Evolutionary conservation across 345 rosid genomes (phyloP), one percentile per base, ranked within the genome.

Genomic region (Garcia nutans): DNA sequence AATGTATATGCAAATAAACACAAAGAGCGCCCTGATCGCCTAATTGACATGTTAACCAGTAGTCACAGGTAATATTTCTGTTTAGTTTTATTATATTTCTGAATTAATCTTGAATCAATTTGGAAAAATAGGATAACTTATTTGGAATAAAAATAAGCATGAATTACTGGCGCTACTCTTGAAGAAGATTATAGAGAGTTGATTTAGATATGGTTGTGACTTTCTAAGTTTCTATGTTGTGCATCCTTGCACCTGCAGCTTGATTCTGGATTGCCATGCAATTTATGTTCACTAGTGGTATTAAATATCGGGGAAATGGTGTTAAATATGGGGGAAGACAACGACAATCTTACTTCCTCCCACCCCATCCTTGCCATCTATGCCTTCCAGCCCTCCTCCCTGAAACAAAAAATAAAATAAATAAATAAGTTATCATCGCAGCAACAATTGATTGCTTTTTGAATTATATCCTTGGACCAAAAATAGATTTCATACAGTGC

Each of bases 1-100:
- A 95, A 91, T 74, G 94, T 95, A 54, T 95, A 95, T 85, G 93
- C 99, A 52, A 90, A 93, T 80, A 93, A 88, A 85, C 99, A 95
- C 87, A 95, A 93, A 85, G 99, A 91, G 81, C 92, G 96, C 33
- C 99, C 98, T 64, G 98, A 95, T 81, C 98, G 98, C 77, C 90
- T 95, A 72, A 95, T 95, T 65, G 99, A 93, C 82, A 93, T 95
- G 99, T 79, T 95, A 77, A 91, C 91, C 76, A 95, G 99, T 88
- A 91, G 94, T 81, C 99, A 95, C 85, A 87, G 99, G 98, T 95
- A 85, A 72, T 72, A 60, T 60, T 70, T 72, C 33, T 41, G 70
- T 10, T 52, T 66, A 42, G 19, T 23, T 24, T 23, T 52, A 9
- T 22, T 49, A 59, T 44, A n/a, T 44, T 50, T 72, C 67, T 37